Evolutionary conservation across 257 asterid genomes (phyloP), one percentile per base, ranked within the genome.

Genomic region (Gentiana macrophylla): DNA sequence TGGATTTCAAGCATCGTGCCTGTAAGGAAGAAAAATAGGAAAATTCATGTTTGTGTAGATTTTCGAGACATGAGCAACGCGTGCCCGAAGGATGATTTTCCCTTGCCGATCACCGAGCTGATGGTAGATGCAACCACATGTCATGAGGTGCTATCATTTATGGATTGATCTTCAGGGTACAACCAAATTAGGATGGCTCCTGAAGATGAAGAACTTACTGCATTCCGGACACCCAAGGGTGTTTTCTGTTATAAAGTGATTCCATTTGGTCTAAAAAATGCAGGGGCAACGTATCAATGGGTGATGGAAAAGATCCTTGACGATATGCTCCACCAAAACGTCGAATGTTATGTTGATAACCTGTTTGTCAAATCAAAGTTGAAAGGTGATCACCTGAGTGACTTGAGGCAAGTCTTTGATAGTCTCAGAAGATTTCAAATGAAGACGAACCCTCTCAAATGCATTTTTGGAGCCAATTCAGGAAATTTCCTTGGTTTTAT

Each of bases 381-480:
- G 6, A 37, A 9, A 47, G 11, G 34, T 2, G 3, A 13, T n/a
- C 52, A 61, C 37, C 12, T 52, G 33, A 3, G 51, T 37, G 44
- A 61, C 12, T 12, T 50, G 6, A 33, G 41, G 13, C 32, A 9
- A 4, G 1, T 41, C 32, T 61, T 61, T 41, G 44, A 61, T 3
- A 5, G 52, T 6, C 24, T 52, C 6, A n/a, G 52, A 6, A 52
- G 52, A 41, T 53, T 6, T 4, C 54, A 62, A 15, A 10, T 62
- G 1, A 62, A 45, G 37, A 62, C 44, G 61, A 62, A 53, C 15
- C 67, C 47, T 9, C 3, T 56, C 32, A 63, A 55, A 5, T 63
- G 12, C 12, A 33, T 52, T 11, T 37, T 33, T 49, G 44, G 60
- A 4, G 59, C 49, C 37, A 56, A 13, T 1, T 56, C 49, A 0